phyloP scores from a whole-genome alignment of 179 eudicot genomes.

The Camellia oleifera region DNA sequence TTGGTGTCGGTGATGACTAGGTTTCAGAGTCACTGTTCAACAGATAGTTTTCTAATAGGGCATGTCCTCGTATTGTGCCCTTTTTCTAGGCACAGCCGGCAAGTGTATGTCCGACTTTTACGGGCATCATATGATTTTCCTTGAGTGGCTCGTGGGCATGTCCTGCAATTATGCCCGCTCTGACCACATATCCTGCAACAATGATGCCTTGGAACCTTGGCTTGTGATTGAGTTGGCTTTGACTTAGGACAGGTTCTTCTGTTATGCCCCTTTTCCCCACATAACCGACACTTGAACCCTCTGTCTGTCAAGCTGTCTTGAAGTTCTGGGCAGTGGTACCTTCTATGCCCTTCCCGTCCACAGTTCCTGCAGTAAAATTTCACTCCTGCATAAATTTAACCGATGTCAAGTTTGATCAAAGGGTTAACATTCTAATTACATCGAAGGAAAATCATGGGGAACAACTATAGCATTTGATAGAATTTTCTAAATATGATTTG shows the following conservation, averaged over 20 bases:
- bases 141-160: conserved; percentile 33
- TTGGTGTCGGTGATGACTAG: background rate
- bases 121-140: background rate
- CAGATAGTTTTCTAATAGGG: conserved; percentile 15
- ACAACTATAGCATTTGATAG: background rate
- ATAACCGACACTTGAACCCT: conserved; percentile 58
- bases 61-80: conserved; percentile 46
- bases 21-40: background rate
- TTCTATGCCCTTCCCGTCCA: conserved; percentile 90
- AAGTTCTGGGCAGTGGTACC: conserved; percentile 68
- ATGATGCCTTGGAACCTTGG: conserved; percentile 27
- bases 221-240: conserved; percentile 22
- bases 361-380: conserved; percentile 70
- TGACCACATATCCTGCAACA: conserved; percentile 55
- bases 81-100: conserved; percentile 28
- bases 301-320: conserved; percentile 28
- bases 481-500: no score
- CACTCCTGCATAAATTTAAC: conserved; percentile 41
- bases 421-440: background rate
- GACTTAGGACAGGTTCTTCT: conserved; percentile 59
- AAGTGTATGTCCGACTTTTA: conserved; percentile 21
- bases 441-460: no score
- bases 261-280: conserved; percentile 84
- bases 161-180: conserved; percentile 64
- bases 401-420: background rate